A percentile compares a stretch with the other conserved stretches of the same genome.
These are phyloP conservation scores for Ustilago loliicola DNA, from an alignment of 1,284 basidiomycete genomes.

Conservation along the genomic window DNA sequence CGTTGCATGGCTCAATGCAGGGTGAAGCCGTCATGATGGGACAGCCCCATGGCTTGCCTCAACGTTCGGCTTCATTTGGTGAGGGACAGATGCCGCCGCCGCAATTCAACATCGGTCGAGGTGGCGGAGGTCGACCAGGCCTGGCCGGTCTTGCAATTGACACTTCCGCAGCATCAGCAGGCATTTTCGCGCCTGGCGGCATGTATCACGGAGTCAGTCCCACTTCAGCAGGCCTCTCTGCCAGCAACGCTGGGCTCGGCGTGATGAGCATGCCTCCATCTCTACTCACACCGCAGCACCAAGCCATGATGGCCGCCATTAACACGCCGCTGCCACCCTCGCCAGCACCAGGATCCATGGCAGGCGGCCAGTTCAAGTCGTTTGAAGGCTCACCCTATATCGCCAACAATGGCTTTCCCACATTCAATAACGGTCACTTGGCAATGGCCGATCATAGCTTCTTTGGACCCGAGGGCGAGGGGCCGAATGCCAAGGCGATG, in stretches of 20 bases:
- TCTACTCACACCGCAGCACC: slow-evolving; percentile 48
- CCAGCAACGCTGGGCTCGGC: slow-evolving; percentile 48
- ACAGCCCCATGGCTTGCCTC: slow-evolving; percentile 28
- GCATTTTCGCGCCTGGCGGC: slow-evolving; percentile 30
- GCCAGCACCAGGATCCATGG: slow-evolving; percentile 46
- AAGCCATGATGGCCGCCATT: slow-evolving; percentile 60
- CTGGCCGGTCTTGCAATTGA: slow-evolving; percentile 51
- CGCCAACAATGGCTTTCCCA: slow-evolving; percentile 32
- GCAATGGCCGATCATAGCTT: slow-evolving; percentile 35
- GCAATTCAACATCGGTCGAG: slow-evolving; percentile 37
- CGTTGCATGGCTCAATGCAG: slow-evolving; percentile 46
- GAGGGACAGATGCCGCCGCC: slow-evolving; percentile 50
- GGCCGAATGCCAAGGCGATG: slow-evolving; percentile 59
- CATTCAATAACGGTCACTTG: slow-evolving; percentile 17
- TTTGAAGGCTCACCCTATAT: slow-evolving; percentile 34
- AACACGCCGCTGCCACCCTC: slow-evolving; percentile 63
- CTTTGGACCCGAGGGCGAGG: slow-evolving; percentile 37
- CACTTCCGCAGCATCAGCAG: slow-evolving; percentile 38
- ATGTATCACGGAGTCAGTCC: slow-evolving; percentile 40
- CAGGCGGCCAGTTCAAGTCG: slow-evolving; percentile 37
- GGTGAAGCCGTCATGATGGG: slow-evolving; percentile 36
- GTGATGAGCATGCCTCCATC: slow-evolving; percentile 55
- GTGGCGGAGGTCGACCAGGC: slow-evolving; percentile 21
- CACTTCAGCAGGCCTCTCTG: slow-evolving; percentile 43
- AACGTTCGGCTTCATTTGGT: slow-evolving; percentile 48